These are phyloP conservation scores for Trametes cinnabarina DNA, from an alignment of 768 basidiomycete genomes.

Conservation along the genomic window DNA sequence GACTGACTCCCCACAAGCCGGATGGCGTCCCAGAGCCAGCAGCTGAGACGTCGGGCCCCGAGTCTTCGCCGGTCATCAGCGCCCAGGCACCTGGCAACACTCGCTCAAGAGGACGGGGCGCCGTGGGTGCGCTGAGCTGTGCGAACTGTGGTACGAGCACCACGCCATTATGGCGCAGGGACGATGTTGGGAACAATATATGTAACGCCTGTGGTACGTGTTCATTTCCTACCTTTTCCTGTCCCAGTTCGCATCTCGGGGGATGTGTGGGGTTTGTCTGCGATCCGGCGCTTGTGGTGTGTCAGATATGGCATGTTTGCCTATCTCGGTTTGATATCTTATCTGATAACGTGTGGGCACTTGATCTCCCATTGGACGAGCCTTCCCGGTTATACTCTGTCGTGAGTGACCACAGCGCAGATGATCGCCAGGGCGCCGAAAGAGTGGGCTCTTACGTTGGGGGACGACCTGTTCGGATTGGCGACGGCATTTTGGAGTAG, in stretches of 20 bases:
- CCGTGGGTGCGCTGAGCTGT: slow-evolving; percentile 77
- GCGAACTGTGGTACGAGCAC: slow-evolving; percentile 88
- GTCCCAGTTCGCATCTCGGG: not conserved
- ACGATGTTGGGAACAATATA: slow-evolving; percentile 89
- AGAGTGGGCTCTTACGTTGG: not conserved
- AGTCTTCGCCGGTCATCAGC: slow-evolving; percentile 19
- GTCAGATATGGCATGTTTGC: slow-evolving; percentile 15
- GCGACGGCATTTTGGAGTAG: not conserved
- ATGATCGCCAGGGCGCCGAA: slow-evolving; percentile 9
- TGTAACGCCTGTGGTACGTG: slow-evolving; percentile 93
- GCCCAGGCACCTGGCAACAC: slow-evolving; percentile 21
- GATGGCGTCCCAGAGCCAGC: slow-evolving; percentile 31
- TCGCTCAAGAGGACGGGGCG: slow-evolving; percentile 28
- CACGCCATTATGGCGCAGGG: slow-evolving; percentile 87
- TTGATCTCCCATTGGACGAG: slow-evolving; percentile 15
- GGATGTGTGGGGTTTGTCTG: not conserved
- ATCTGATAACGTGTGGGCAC: slow-evolving; percentile 33
- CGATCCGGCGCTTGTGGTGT: slow-evolving; percentile 7
- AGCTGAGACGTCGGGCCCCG: slow-evolving; percentile 15
- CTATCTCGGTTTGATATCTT: slow-evolving; percentile 35
- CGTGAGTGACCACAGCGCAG: slow-evolving; percentile 10
- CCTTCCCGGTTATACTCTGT: not conserved
- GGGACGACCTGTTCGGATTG: not conserved
- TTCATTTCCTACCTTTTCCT: slow-evolving; percentile 26
- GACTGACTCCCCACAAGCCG: slow-evolving; percentile 33